Percentiles rank a stretch among this genome's conserved stretches.
These are phyloP conservation scores for Funneliformis mosseae DNA, from an alignment of 192 early-diverging fungal species.

Conservation along the genomic window DNA sequence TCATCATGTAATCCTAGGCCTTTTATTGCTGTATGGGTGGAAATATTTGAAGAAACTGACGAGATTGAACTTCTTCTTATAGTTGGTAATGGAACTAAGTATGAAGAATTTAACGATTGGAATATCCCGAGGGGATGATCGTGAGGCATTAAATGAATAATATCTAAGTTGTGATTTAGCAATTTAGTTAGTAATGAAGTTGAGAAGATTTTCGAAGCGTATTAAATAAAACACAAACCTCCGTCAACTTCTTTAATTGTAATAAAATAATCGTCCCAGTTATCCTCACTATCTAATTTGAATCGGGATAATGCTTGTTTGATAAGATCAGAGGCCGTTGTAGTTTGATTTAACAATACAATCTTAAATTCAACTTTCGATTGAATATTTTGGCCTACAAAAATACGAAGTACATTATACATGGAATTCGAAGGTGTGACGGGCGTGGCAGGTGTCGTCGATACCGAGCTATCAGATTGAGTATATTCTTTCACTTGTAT, in stretches of 20 bases:
- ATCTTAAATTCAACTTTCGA: slow-evolving; percentile 48
- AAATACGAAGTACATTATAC: slow-evolving; percentile 54
- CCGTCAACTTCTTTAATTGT: slow-evolving; percentile 56
- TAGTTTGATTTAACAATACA: slow-evolving; percentile 48
- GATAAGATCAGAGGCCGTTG: slow-evolving; percentile 50
- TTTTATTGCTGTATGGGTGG: slow-evolving; percentile 20
- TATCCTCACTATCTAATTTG: slow-evolving; percentile 50
- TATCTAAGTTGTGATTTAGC: slow-evolving; percentile 39
- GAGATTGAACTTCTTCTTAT: slow-evolving; percentile 44
- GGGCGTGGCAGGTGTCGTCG: neutral
- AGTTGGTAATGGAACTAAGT: slow-evolving; percentile 54
- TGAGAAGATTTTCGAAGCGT: neutral
- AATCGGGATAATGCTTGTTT: slow-evolving; percentile 57
- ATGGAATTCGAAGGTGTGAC: neutral
- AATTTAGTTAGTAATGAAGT: neutral
- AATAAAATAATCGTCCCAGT: slow-evolving; percentile 49
- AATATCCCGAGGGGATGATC: slow-evolving; percentile 60
- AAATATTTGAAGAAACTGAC: slow-evolving; percentile 41
- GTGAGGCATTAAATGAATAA: slow-evolving; percentile 48
- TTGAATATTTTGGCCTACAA: slow-evolving; percentile 51
- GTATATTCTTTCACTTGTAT: neutral
- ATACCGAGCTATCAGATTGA: neutral
- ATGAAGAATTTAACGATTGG: slow-evolving; percentile 51
- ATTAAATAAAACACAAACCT: slow-evolving; percentile 31
- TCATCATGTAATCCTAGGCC: neutral